Evolutionary conservation across 768 basidiomycete species (phyloP).

Genomic region (Mycena sanguinolenta): DNA sequence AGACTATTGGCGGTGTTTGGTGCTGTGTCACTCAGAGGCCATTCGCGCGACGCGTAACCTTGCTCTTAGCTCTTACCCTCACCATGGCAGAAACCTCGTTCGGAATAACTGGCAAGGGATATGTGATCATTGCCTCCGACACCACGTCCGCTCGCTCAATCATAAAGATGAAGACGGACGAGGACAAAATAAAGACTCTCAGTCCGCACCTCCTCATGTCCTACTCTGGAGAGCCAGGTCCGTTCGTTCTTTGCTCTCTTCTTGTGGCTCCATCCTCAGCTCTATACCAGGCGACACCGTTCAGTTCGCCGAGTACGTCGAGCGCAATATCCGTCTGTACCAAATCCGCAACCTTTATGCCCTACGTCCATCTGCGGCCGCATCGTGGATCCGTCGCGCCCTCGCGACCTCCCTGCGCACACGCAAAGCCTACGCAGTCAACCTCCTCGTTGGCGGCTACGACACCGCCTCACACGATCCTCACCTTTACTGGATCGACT

Average conservation of each 20-base stretch:
- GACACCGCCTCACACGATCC: slow-evolving; percentile 82
- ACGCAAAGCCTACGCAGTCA: slow-evolving; percentile 89
- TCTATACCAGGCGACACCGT: slow-evolving; percentile 86
- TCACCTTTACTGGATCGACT: slow-evolving; percentile 95
- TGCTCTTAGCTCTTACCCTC: slow-evolving; percentile 4
- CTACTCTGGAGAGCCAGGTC: slow-evolving; percentile 93
- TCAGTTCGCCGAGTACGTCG: slow-evolving; percentile 96
- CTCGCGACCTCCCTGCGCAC: slow-evolving; percentile 93
- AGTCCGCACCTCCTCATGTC: slow-evolving; percentile 95
- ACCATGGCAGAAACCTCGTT: slow-evolving; percentile 89
- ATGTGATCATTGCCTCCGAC: slow-evolving; percentile 93
- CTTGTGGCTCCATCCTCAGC: neutral
- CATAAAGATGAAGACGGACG: slow-evolving; percentile 97
- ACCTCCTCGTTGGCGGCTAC: slow-evolving; percentile 93
- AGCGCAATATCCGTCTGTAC: slow-evolving; percentile 95
- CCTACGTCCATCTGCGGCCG: slow-evolving; percentile 90
- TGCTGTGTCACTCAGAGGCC: neutral
- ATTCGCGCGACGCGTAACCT: slow-evolving; percentile 32
- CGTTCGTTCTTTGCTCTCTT: slow-evolving; percentile 43
- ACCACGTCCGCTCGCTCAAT: slow-evolving; percentile 91
- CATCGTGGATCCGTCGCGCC: slow-evolving; percentile 94
- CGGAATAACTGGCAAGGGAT: slow-evolving; percentile 92
- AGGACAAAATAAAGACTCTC: slow-evolving; percentile 95
- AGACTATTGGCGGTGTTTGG: neutral
- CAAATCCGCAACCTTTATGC: slow-evolving; percentile 94